Evolutionary conservation across 1,139 yeast species (phyloP).

Genomic region (Taphrina deformans): DNA sequence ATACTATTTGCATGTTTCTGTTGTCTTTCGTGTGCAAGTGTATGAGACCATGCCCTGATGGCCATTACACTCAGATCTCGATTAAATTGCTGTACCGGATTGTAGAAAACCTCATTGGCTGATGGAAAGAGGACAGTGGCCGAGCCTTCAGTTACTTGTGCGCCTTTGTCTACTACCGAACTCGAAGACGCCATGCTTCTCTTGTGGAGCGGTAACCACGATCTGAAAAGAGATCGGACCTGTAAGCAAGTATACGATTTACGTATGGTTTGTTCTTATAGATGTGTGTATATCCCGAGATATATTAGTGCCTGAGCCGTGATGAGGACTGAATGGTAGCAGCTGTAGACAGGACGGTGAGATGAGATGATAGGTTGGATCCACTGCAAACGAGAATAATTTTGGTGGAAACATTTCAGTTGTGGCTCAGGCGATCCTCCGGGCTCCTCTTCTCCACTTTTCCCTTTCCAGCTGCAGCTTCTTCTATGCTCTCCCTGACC

Average conservation of each 20-base stretch:
- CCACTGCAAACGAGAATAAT: no score
- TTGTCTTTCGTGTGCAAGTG: constrained; percentile 48
- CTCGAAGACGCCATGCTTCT: not conserved
- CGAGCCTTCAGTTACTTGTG: constrained; percentile 66
- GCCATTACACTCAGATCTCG: constrained; percentile 85
- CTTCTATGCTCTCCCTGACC: no score
- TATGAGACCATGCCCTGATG: constrained; percentile 78
- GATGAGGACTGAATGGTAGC: no score
- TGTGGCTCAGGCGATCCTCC: not conserved
- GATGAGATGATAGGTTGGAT: no score
- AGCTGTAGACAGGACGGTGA: not conserved
- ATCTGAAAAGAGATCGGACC: not conserved
- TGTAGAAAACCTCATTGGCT: constrained; percentile 79
- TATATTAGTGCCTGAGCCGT: no score
- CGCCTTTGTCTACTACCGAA: constrained; percentile 21
- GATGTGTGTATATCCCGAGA: no score
- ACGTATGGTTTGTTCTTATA: not conserved
- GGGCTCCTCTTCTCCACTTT: constrained; percentile 1
- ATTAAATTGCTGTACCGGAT: constrained; percentile 94
- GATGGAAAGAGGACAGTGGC: constrained; percentile 78
- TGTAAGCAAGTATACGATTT: not conserved
- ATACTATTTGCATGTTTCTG: constrained; percentile 45
- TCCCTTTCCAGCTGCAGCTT: no score
- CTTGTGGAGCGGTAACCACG: not conserved
- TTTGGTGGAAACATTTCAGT: not conserved